Evolutionary conservation across 2,329 filamentous ascomycete genomes (phyloP).

Genomic region (Fusarium sp.): DNA sequence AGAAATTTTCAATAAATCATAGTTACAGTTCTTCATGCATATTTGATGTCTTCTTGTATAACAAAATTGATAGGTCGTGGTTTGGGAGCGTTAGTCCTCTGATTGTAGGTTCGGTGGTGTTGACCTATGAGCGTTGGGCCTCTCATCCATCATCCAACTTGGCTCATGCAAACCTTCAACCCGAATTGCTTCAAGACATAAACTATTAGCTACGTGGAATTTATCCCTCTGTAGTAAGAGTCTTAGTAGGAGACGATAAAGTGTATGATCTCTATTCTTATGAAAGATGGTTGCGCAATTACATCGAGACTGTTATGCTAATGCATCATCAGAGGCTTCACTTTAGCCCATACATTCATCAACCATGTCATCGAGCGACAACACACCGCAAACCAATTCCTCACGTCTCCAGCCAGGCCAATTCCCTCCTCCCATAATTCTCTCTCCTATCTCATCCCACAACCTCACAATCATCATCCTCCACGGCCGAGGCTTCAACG

Average conservation of each 20-base stretch:
- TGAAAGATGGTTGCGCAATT: background rate
- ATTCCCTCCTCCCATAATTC: conserved; percentile 39
- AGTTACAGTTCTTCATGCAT: background rate
- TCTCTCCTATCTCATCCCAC: conserved; percentile 49
- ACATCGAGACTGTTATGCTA: background rate
- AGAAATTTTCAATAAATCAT: background rate
- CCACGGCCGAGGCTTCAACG: conserved; percentile 62
- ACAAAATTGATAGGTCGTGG: background rate
- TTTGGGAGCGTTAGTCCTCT: background rate
- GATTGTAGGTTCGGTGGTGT: background rate
- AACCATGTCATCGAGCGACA: background rate
- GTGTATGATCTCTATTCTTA: background rate
- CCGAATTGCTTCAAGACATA: background rate
- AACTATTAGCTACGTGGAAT: too few relatives aligned
- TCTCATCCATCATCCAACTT: background rate
- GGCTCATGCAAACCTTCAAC: background rate
- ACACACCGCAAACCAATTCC: background rate
- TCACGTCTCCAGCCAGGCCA: conserved; percentile 28
- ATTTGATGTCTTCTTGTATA: background rate
- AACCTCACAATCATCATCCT: conserved; percentile 61
- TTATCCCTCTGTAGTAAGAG: too few relatives aligned
- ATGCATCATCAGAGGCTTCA: background rate
- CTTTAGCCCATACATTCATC: background rate
- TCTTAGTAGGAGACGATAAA: background rate
- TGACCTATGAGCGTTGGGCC: background rate